Conservation (phyloP, 73 alveolate genomes). For the Paramecium tetraurelia region DNA sequence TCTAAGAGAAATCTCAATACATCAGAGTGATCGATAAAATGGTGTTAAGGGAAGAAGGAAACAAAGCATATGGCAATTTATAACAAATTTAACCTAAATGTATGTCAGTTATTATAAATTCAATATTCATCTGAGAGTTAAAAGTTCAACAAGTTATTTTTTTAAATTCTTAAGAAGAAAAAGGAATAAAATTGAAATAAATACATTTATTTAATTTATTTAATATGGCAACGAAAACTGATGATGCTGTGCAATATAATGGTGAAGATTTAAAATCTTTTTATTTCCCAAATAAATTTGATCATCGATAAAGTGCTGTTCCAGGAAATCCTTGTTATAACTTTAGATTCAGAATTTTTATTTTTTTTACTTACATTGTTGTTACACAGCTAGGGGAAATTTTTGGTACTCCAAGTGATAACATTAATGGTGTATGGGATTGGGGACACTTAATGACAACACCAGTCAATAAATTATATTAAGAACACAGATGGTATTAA, state of each 20-base stretch:
- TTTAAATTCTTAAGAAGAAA: background rate
- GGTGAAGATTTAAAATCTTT: slow-evolving; percentile 19
- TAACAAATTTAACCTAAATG: background rate
- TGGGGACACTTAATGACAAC: slow-evolving; percentile 9
- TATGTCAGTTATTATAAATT: background rate
- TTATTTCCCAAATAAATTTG: slow-evolving; percentile 9
- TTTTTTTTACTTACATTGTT: slow-evolving; percentile 21
- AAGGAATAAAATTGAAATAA: background rate
- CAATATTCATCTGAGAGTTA: background rate
- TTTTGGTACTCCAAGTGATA: slow-evolving; percentile 24
- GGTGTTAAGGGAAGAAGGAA: background rate
- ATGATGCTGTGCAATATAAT: background rate
- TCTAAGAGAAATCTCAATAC: background rate
- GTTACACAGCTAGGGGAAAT: background rate
- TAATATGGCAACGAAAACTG: background rate
- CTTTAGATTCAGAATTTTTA: slow-evolving; percentile 32
- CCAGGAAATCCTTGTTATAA: slow-evolving; percentile 46
- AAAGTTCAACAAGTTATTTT: background rate
- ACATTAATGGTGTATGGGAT: background rate
- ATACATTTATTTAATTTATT: background rate
- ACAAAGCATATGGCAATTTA: background rate
- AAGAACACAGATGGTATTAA: background rate
- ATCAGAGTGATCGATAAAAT: background rate
- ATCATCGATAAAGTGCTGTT: slow-evolving; percentile 23
- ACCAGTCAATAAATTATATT: background rate